A percentile compares a stretch with the other conserved stretches of the same genome.
These are phyloP conservation scores for Scenedesmus sp. DNA, from an alignment of 163 green algal genomes.

Conservation along the genomic window DNA sequence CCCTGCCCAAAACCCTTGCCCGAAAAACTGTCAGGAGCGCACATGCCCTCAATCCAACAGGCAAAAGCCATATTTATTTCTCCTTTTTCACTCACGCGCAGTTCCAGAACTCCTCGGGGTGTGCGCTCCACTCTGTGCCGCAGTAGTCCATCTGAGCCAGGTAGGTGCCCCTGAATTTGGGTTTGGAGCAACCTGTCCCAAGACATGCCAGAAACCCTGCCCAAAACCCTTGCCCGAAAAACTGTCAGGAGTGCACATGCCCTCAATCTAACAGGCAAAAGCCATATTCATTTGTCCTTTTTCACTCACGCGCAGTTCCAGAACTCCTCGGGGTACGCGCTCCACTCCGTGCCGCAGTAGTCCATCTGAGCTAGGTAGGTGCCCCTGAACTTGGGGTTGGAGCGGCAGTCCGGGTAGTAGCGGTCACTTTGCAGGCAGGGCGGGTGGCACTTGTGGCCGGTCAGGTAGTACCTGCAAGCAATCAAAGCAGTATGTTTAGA, in stretches of 20 bases:
- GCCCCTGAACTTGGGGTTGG: constrained; percentile 41
- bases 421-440: constrained; percentile 20
- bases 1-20: too few species aligned
- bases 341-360: constrained; percentile 42
- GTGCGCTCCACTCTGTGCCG: constrained; percentile 21
- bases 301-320: neutral
- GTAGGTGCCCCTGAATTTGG: constrained; percentile 41
- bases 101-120: constrained; percentile 38
- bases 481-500: neutral
- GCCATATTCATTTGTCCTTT: too few species aligned
- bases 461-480: constrained; percentile 43
- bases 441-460: constrained; percentile 53
- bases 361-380: constrained; percentile 39
- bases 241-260: too few species aligned
- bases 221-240: too few species aligned
- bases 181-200: neutral
- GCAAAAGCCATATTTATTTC: too few species aligned
- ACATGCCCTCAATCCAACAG: too few species aligned
- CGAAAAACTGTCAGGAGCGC: too few species aligned
- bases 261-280: too few species aligned
- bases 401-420: constrained; percentile 41
- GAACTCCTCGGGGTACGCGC: constrained; percentile 40
- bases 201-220: too few species aligned
- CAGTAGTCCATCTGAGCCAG: constrained; percentile 45
- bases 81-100: neutral